Conservation (phyloP, 371 early-diverging fungal species). For the Lichtheimia ornata region DNA sequence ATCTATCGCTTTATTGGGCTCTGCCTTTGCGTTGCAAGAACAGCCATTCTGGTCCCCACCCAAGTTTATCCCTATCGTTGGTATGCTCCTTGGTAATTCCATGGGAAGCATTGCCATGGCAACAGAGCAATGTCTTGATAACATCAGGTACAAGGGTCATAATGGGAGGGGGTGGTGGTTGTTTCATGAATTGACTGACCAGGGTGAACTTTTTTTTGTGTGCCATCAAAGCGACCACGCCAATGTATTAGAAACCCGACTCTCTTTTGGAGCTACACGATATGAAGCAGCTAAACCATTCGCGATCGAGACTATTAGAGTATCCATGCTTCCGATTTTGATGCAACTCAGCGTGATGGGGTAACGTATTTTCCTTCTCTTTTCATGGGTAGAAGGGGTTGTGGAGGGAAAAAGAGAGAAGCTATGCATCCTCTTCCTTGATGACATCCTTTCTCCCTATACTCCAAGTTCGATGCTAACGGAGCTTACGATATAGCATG, state of each 20-base stretch:
- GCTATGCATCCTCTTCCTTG: no score
- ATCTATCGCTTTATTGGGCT: conserved; percentile 57
- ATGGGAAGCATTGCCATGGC: conserved; percentile 86
- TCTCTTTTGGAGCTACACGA: conserved; percentile 81
- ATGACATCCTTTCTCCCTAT: no score
- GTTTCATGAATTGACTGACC: not conserved
- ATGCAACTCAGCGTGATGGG: conserved; percentile 86
- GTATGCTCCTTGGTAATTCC: conserved; percentile 85
- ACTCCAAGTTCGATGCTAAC: no score
- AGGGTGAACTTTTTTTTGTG: conserved; percentile 5
- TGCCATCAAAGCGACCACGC: conserved; percentile 59
- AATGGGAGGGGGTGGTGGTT: not conserved
- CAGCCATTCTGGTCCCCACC: conserved; percentile 74
- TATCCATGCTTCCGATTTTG: conserved; percentile 80
- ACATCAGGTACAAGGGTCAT: conserved; percentile 38
- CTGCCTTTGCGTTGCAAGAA: conserved; percentile 68
- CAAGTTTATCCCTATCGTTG: conserved; percentile 85
- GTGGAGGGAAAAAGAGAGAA: no score
- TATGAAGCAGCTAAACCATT: conserved; percentile 84
- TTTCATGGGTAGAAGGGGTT: no score
- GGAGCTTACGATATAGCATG: conserved; percentile 24
- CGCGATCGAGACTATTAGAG: conserved; percentile 71
- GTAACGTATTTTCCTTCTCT: not conserved
- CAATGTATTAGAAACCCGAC: conserved; percentile 71
- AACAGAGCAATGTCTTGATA: conserved; percentile 63